Evolutionary conservation across 169 alveolate species (phyloP), one percentile per base, ranked within the genome.

Genomic region (Plasmodium berghei): DNA sequence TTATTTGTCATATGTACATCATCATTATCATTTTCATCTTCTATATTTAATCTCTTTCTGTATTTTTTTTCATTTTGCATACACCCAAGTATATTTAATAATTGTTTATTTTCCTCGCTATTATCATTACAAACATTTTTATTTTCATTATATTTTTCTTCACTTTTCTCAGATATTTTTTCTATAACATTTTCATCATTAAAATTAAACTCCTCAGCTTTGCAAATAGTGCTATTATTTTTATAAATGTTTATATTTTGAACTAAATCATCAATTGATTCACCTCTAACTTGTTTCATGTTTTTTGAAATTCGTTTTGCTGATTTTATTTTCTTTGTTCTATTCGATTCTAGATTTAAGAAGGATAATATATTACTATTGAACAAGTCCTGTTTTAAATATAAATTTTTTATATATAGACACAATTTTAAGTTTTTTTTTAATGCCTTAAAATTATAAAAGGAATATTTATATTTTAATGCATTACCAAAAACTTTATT

Each of bases 341-440:
- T 59, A 8, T 45, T 8, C 14, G 61, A 9, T 34, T 83, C 90
- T 67, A 83, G 67, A 46, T 83, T 67, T 18, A 83, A 49, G 26
- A 83, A 67, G 10, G 48, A 54, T 28, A 83, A 83, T 18, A 83
- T 83, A 71, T 83, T 34, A 71, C 67, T 83, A 71, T 40, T 83
- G 56, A 83, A 83, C 5, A 83, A 5, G 42, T 83, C 83, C 14
- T 72, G 52, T 52, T 83, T 83, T 22, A 83, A 71, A 71, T 67
- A 83, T 14, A 83, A 14, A 66, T 83, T 66, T 62, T 83, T 83
- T 58, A 83, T 26, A 24, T 83, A 83, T 9, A 83, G 20, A 55
- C 90, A 80, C 34, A 80, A 55, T 58, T 64, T 83, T n/a, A 83
- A 62, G 40, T 83, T 83, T 83, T 52, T 67, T n/a, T 56, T 83